Evolutionary conservation across 2,329 filamentous ascomycete species (phyloP), one percentile per base, ranked within the genome.

Genomic region (Alternaria viburni): DNA sequence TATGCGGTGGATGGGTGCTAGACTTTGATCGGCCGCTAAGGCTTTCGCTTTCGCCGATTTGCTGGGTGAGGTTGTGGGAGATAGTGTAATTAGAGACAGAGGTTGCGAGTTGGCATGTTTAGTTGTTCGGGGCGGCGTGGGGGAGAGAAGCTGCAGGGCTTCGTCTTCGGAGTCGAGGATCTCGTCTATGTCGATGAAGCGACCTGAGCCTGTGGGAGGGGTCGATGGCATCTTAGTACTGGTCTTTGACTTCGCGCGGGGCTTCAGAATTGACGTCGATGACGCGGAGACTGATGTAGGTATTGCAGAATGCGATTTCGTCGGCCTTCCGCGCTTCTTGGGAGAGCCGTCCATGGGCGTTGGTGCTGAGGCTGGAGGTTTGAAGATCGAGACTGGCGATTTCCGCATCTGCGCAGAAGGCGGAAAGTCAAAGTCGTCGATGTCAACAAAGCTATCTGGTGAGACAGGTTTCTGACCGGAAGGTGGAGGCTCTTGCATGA

Each of bases 141-240:
- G 79, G 1, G 77, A 77, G 4, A 78, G 63, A 0, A 69, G 65
- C 36, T 72, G 70, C 13, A 72, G 51, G 12, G 50, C 52, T 23
- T 80, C 79, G 49, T 79, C 76, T 67, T 81, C 78, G 0, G 79
- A 81, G 64, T 81, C 80, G 4, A 77, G 65, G 26, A 81, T 81
- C 17, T 81, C 79, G 25, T 81, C 79, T 19, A 81, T 74, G 44
- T 77, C 66, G 13, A 70, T 61, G 60, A 78, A 80, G 7, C 76
- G 72, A 8, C 62, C 57, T 13, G 66, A 69, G 9, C 68, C 66
- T 43, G 56, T 66, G 2, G 69, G 68, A 17, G 74, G 71, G 11
- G 67, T 69, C 0, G 59, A 57, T 6, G 59, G 58, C 5, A 52
- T 32, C 5, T 50, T 25, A 7, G 47, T 21, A 6, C 28, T 28